phyloP scores from a whole-genome alignment of 2,329 filamentous ascomycete genomes.

The Xylaria arbuscula region DNA sequence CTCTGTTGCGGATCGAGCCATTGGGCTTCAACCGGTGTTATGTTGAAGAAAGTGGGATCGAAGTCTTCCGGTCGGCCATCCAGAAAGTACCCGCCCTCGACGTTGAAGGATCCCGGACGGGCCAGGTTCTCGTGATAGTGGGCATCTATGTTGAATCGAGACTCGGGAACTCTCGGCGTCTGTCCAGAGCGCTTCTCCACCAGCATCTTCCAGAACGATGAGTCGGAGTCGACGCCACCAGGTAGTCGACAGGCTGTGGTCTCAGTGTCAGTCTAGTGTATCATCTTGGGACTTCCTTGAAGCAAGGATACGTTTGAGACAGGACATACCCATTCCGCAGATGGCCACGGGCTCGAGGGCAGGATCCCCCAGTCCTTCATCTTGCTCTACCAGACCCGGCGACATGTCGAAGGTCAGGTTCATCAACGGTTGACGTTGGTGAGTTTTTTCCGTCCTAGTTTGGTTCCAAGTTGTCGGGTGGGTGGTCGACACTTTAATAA shows the following conservation, averaged over 20 bases:
- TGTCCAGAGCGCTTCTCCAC: constrained; percentile 36
- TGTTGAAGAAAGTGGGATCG: constrained; percentile 54
- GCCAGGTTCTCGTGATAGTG: constrained; percentile 38
- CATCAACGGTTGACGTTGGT: constrained; percentile 14
- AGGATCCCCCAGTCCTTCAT: constrained; percentile 25
- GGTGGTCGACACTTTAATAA: constrained; percentile 27
- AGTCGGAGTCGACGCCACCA: constrained; percentile 37
- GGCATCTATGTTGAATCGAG: constrained; percentile 42
- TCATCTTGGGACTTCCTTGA: neutral
- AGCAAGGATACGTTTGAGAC: neutral
- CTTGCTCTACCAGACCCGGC: constrained; percentile 30
- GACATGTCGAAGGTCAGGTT: constrained; percentile 29
- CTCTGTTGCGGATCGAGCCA: constrained; percentile 58
- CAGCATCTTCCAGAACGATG: constrained; percentile 41
- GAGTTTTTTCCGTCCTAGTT: constrained; percentile 9
- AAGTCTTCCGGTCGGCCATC: constrained; percentile 38
- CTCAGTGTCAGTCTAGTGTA: constrained; percentile 29
- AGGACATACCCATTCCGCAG: constrained; percentile 41
- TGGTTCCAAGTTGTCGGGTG: constrained; percentile 28
- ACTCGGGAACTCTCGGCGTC: constrained; percentile 35
- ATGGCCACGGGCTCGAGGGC: constrained; percentile 40
- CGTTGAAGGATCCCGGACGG: constrained; percentile 40
- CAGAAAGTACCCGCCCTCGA: constrained; percentile 45
- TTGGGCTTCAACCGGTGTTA: constrained; percentile 53
- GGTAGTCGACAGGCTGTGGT: constrained; percentile 42